Percentiles rank a stretch among this genome's conserved stretches.
Evolutionary conservation across 257 asterid species (phyloP).

Genomic region (Solanum neorickii): DNA sequence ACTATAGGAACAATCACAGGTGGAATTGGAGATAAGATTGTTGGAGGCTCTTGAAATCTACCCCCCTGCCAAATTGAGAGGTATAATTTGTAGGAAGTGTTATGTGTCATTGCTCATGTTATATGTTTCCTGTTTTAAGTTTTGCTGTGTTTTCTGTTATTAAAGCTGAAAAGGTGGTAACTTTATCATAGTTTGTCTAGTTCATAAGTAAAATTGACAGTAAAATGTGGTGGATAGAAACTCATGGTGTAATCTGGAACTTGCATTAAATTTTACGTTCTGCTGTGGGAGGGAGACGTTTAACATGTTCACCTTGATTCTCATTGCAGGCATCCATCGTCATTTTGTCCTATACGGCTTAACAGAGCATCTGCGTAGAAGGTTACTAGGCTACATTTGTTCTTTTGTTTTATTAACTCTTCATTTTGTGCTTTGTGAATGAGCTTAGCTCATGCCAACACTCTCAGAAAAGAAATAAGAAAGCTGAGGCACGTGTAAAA

Average conservation of each 20-base stretch:
- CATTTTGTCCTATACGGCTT: constrained; percentile 40
- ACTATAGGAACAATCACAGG: constrained; percentile 67
- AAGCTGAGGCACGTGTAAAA: not conserved
- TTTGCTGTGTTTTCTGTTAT: not conserved
- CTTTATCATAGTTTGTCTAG: not conserved
- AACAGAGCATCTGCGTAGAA: constrained; percentile 31
- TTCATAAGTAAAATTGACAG: not conserved
- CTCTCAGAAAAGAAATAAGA: not conserved
- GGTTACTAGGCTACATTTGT: constrained; percentile 30
- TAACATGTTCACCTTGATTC: not conserved
- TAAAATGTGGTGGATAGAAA: not conserved
- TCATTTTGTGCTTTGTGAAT: not conserved
- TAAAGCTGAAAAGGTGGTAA: not conserved
- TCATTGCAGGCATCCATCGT: constrained; percentile 67
- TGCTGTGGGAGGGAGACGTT: not conserved
- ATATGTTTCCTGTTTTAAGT: not conserved
- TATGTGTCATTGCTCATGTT: not conserved
- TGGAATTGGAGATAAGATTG: constrained; percentile 78
- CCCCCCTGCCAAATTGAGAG: constrained; percentile 81
- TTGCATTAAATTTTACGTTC: not conserved
- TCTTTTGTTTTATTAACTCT: not conserved
- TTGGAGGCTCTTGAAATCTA: constrained; percentile 89
- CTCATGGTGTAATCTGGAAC: not conserved
- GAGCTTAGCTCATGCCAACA: not conserved
- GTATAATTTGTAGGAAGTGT: constrained; percentile 8